Conservation (phyloP, 495 filamentous ascomycete genomes). For the Penicillium fimorum region DNA sequence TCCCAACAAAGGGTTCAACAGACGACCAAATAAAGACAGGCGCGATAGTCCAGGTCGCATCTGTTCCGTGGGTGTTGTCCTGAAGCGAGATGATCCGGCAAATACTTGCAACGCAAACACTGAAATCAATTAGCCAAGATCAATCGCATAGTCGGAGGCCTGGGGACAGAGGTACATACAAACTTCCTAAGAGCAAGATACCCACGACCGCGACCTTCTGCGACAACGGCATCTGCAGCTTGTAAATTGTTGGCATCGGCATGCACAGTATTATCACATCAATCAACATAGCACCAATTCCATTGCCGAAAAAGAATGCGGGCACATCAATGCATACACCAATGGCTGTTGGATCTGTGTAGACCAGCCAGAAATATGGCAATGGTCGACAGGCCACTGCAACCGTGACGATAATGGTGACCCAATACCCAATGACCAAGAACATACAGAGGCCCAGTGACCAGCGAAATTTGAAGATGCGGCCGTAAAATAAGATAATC, state of each 20-base stretch:
- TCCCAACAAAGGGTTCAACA: constrained; percentile 1
- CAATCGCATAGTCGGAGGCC: not conserved
- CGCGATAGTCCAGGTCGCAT: not conserved
- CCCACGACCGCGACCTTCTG: not conserved
- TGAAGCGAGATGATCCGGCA: not conserved
- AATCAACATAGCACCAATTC: not conserved
- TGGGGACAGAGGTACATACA: not conserved
- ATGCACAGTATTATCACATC: constrained; percentile 1
- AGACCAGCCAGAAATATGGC: not conserved
- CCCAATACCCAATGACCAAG: not conserved
- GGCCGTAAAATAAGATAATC: not conserved
- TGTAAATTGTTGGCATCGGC: not conserved
- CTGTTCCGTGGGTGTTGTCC: not conserved
- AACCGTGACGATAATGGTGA: constrained; percentile 2
- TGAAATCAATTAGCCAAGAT: not conserved
- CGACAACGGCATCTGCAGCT: not conserved
- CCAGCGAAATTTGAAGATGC: not conserved
- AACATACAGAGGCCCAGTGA: not conserved
- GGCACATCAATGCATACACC: not conserved
- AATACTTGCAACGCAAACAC: not conserved
- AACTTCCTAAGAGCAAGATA: not conserved
- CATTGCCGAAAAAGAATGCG: constrained; percentile 2
- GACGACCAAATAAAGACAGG: constrained; percentile 2
- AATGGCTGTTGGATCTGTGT: not conserved
- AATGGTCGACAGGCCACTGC: not conserved